Evolutionary conservation across 441 rosid genomes (phyloP).

Genomic region (Croton laevigatus): DNA sequence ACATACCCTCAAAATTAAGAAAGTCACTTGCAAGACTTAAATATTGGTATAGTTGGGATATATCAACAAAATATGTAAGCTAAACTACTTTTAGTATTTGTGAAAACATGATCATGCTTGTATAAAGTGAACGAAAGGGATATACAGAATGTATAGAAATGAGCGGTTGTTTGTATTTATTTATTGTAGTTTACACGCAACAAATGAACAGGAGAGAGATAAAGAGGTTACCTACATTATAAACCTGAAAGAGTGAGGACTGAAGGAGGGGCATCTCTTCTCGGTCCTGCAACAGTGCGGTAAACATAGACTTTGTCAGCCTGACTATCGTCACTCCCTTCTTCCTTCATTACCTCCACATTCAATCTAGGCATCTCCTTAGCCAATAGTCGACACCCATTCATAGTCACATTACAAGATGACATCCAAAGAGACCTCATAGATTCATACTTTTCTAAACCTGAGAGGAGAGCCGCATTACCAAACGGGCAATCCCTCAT

Average conservation of each 20-base stretch:
- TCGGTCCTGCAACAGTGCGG: slow-evolving; percentile 64
- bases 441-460: slow-evolving; percentile 59
- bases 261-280: slow-evolving; percentile 64
- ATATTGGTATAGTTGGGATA: too few species aligned
- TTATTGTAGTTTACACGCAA: too few species aligned
- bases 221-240: slow-evolving; percentile 23
- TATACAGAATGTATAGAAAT: too few species aligned
- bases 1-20: too few species aligned
- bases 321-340: slow-evolving; percentile 47
- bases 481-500: slow-evolving; percentile 76
- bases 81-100: too few species aligned
- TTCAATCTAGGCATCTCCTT: slow-evolving; percentile 61
- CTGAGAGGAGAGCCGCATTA: slow-evolving; percentile 53
- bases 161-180: neutral
- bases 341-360: slow-evolving; percentile 73
- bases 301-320: slow-evolving; percentile 62
- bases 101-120: too few species aligned
- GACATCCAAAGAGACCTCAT: slow-evolving; percentile 86
- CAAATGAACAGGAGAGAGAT: neutral
- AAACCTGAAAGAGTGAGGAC: slow-evolving; percentile 46
- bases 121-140: too few species aligned
- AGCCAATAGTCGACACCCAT: slow-evolving; percentile 51
- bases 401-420: slow-evolving; percentile 58
- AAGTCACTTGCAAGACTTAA: too few species aligned
- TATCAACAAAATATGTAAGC: too few species aligned